phyloP scores from a whole-genome alignment of 805 yeast genomes.

The Candida peoriensis region DNA sequence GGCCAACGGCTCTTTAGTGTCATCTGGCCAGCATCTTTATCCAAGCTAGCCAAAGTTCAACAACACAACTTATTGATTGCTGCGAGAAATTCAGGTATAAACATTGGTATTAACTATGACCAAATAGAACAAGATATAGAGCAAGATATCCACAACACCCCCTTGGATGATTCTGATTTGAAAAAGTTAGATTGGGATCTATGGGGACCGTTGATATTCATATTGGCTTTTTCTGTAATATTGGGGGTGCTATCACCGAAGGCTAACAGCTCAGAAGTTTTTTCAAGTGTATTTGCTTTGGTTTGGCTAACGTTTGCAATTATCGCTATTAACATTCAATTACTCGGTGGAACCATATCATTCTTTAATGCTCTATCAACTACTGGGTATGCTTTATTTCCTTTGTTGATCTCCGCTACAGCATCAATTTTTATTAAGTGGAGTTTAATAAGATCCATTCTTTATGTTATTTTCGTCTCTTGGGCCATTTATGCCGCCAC shows the following conservation, averaged over 20 bases:
- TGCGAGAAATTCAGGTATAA: slow-evolving; percentile 26
- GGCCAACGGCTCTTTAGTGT: slow-evolving; percentile 39
- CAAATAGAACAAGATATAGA: slow-evolving; percentile 25
- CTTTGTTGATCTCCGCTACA: slow-evolving; percentile 50
- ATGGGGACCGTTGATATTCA: slow-evolving; percentile 70
- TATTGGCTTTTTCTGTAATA: slow-evolving; percentile 48
- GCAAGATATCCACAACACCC: slow-evolving; percentile 19
- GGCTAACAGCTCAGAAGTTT: slow-evolving; percentile 43
- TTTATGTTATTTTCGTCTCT: slow-evolving; percentile 41
- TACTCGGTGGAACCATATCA: slow-evolving; percentile 56
- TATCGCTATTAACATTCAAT: slow-evolving; percentile 60
- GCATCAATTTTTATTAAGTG: slow-evolving; percentile 42
- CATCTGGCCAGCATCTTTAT: slow-evolving; percentile 34
- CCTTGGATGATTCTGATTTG: slow-evolving; percentile 21
- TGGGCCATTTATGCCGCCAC: slow-evolving; percentile 67
- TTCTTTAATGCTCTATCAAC: slow-evolving; percentile 66
- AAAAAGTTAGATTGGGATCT: slow-evolving; percentile 50
- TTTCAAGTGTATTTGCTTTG: slow-evolving; percentile 58
- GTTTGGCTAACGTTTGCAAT: slow-evolving; percentile 59
- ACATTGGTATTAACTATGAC: slow-evolving; percentile 25
- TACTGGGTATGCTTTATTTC: slow-evolving; percentile 66
- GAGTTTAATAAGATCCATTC: slow-evolving; percentile 43
- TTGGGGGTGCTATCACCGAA: slow-evolving; percentile 27
- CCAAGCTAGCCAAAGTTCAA: slow-evolving; percentile 25
- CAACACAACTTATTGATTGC: slow-evolving; percentile 25